Evolutionary conservation across 2,329 filamentous ascomycete species (phyloP).

Genomic region (Tolypocladium inflatum): DNA sequence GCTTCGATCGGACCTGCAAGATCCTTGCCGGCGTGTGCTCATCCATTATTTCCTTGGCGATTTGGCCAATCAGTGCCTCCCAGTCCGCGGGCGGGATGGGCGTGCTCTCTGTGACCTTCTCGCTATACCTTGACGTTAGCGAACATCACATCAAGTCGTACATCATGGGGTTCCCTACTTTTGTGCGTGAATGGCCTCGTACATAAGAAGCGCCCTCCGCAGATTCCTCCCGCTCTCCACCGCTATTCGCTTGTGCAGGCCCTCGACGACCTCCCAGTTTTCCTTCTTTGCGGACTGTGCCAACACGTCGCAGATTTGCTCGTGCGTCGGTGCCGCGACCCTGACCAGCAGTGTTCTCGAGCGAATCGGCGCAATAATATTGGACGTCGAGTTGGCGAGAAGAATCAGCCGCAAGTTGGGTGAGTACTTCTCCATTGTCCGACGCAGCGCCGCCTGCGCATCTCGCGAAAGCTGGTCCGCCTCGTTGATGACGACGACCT

Average conservation of each 20-base stretch:
- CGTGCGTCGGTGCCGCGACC: constrained; percentile 79
- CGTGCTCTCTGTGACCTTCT: constrained; percentile 80
- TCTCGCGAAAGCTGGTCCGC: constrained; percentile 90
- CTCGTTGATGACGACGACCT: constrained; percentile 98
- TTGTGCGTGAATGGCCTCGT: constrained; percentile 91
- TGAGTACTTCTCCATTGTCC: constrained; percentile 99
- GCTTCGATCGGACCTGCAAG: constrained; percentile 76
- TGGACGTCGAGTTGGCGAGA: constrained; percentile 90
- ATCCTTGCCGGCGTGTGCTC: constrained; percentile 89
- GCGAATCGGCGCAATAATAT: constrained; percentile 97
- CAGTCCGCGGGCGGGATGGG: constrained; percentile 92
- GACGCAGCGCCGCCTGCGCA: constrained; percentile 85
- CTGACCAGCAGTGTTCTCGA: constrained; percentile 85
- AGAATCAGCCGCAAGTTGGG: constrained; percentile 88
- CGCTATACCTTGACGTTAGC: constrained; percentile 44
- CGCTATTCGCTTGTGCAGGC: constrained; percentile 76
- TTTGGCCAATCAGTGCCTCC: constrained; percentile 82
- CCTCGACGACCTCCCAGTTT: constrained; percentile 67
- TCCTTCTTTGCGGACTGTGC: constrained; percentile 65
- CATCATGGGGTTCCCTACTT: constrained; percentile 53
- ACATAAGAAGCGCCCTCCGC: constrained; percentile 86
- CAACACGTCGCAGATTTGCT: constrained; percentile 74
- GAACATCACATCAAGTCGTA: not conserved
- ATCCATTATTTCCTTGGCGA: constrained; percentile 87
- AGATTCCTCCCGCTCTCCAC: constrained; percentile 86